Conservation (phyloP, 305 asterid genomes). For the Euphrasia arctica region DNA sequence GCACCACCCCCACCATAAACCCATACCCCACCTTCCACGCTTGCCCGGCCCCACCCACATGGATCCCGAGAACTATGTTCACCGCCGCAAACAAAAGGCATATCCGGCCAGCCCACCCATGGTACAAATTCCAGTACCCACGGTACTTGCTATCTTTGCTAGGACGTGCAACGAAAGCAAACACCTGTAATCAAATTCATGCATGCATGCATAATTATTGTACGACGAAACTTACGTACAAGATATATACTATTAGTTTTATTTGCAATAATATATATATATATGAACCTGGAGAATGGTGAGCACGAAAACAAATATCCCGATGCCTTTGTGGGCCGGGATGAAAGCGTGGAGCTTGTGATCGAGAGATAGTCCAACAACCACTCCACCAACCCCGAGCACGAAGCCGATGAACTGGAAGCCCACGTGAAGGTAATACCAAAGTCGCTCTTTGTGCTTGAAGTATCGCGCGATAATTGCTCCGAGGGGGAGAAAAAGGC, state of each 20-base stretch:
- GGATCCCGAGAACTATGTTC: constrained; percentile 69
- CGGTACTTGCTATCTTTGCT: constrained; percentile 62
- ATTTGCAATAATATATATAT: no score
- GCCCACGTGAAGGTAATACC: constrained; percentile 78
- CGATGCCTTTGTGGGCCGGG: constrained; percentile 79
- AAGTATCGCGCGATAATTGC: constrained; percentile 81
- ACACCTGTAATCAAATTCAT: constrained; percentile 37
- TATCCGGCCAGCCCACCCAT: constrained; percentile 67
- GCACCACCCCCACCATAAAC: constrained; percentile 46
- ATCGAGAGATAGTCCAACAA: constrained; percentile 65
- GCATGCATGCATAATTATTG: no score
- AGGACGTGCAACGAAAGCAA: constrained; percentile 73
- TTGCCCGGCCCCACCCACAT: constrained; percentile 55
- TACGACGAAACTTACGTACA: no score
- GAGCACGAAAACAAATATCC: constrained; percentile 64
- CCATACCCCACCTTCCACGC: constrained; percentile 78
- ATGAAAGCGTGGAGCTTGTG: constrained; percentile 51
- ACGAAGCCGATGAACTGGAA: constrained; percentile 70
- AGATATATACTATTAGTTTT: not conserved
- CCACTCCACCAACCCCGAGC: constrained; percentile 66
- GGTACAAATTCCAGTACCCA: constrained; percentile 71
- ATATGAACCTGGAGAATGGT: constrained; percentile 68
- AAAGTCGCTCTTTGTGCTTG: constrained; percentile 49
- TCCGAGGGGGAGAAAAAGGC: constrained; percentile 72
- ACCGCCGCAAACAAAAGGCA: constrained; percentile 76